Evolutionary conservation across 1,284 basidiomycete species (phyloP), one percentile per base, ranked within the genome.

Genomic region (Ustilago curta): DNA sequence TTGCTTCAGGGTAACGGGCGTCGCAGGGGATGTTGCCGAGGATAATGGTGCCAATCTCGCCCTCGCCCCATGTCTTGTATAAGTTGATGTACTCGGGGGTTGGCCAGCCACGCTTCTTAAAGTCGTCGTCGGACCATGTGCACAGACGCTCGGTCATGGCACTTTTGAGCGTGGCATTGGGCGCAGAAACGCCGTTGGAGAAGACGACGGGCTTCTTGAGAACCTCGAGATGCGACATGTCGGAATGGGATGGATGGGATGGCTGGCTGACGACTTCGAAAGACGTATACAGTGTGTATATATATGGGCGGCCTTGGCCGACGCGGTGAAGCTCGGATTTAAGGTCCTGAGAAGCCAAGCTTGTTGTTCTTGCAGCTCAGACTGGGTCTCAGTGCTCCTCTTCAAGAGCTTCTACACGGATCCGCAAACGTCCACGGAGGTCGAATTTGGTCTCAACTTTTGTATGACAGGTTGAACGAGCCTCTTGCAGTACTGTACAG

Each of bases 111-210:
- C 81, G 73, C 73, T 80, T 77, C 39, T 62, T 75, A 32, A 71
- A 70, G 42, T 81, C 76, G 50, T 73, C 40, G 47, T 81, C 66
- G 56, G 72, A 73, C 78, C 78, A 82, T 1, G 69, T 66, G 56
- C 76, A 78, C 18, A 80, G 77, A 40, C 79, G 68, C 70, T 82
- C 81, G 16, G 81, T 81, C 81, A 82, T 82, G 51, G 79, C 79
- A 19, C 68, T 69, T 71, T 80, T 80, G 59, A 81, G 73, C 7
- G 69, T 75, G n/a, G 55, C 59, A 58, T 76, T 77, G 62, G 72
- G 68, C n/a, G 76, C 76, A n/a, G 63, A 59, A 21, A 73, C 35
- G 55, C 71, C 71, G 52, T 69, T 69, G 43, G 47, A 31, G 65
- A 75, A 76, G 47, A 53, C 57, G 43, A 77, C 73, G 21, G 76